A percentile compares a stretch with the other conserved stretches of the same genome.
Evolutionary conservation across 2,329 filamentous ascomycete species (phyloP).

Genomic region (Botrytis squamosa): DNA sequence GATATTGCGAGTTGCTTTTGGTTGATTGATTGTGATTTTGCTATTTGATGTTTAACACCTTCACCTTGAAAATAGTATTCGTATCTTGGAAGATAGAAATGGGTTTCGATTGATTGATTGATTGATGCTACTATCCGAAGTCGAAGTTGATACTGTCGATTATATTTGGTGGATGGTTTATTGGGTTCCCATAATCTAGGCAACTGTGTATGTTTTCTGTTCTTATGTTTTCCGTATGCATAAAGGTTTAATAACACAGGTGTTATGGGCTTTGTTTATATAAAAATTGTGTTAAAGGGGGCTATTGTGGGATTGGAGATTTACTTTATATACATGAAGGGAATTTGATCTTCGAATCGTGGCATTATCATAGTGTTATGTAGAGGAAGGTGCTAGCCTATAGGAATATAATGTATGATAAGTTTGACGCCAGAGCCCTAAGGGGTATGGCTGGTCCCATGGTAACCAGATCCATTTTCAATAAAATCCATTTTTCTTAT

Average conservation of each 20-base stretch:
- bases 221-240: background rate
- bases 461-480: no score
- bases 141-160: background rate
- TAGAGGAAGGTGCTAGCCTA: no score
- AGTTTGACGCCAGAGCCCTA: no score
- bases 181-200: background rate
- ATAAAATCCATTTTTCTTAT: no score
- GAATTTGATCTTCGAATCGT: background rate
- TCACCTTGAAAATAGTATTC: background rate
- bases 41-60: background rate
- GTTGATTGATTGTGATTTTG: background rate
- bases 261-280: background rate
- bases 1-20: background rate
- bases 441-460: no score
- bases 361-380: background rate
- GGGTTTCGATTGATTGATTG: conserved; percentile 7
- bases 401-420: no score
- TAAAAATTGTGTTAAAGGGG: background rate
- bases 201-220: background rate
- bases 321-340: background rate
- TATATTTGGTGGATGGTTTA: background rate
- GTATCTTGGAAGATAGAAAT: background rate
- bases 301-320: background rate
- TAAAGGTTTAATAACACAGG: background rate
- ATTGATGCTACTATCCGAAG: conserved; percentile 4